Conservation (phyloP, 305 asterid genomes). For the Solanum chacoense region DNA sequence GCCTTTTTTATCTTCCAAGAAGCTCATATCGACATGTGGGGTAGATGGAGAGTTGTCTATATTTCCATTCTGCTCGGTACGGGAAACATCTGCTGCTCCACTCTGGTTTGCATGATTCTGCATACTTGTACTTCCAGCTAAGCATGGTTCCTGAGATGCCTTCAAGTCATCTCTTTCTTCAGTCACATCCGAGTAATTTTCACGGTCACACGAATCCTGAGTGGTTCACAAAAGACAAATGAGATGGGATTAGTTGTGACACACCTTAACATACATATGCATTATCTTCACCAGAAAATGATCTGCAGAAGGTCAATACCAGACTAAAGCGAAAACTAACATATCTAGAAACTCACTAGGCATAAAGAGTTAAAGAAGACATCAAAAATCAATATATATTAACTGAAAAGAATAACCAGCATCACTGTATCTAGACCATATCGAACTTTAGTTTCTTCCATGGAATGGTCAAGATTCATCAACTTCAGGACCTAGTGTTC, state of each 20-base stretch:
- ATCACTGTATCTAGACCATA: not conserved
- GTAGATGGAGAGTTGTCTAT: conserved; percentile 9
- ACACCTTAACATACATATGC: not conserved
- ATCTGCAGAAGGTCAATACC: not conserved
- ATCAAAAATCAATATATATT: not conserved
- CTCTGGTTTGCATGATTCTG: conserved; percentile 12
- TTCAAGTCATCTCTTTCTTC: conserved; percentile 56
- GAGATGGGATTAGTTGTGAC: not conserved
- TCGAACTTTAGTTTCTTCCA: not conserved
- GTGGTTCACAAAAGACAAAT: not conserved
- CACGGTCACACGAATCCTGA: conserved; percentile 77
- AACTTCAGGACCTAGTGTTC: not conserved
- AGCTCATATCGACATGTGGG: conserved; percentile 3
- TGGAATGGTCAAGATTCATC: not conserved
- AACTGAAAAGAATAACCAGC: not conserved
- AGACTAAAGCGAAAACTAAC: not conserved
- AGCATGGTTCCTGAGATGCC: conserved; percentile 15
- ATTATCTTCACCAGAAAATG: not conserved
- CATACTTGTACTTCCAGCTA: conserved; percentile 4
- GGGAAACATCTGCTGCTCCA: conserved; percentile 2
- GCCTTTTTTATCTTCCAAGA: not conserved
- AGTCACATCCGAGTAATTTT: conserved; percentile 68
- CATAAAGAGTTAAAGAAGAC: not conserved
- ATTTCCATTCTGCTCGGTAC: conserved; percentile 4
- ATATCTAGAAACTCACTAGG: not conserved